Base-by-base conservation (phyloP, 345 rosid species). In the Erodium maritimum region DNA sequence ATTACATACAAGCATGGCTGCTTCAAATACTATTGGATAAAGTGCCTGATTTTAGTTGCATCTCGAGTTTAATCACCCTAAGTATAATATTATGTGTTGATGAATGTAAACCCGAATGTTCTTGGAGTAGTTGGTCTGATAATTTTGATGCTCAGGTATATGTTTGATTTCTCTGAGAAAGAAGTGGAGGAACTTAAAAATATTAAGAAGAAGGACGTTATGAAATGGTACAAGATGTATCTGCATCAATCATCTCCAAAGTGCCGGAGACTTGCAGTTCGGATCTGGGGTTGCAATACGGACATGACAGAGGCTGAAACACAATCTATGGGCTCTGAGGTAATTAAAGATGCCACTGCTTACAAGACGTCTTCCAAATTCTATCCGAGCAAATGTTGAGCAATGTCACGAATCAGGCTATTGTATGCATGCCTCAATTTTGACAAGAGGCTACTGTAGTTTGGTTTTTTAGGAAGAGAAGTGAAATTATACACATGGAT, bases 211-310 rank as follows among this genome's bases (percentile, higher is more conserved):
- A 71, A 20, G 19, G 97, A 93, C 55, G 64, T 93, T 52, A 60
- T 87, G 7, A 64, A 65, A 16, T 89, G 89, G 96, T 89, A 72
- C 63, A 82, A 62, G 66, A 80, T 62, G 10, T 93, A 93, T 73
- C 71, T 93, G 70, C 70, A 62, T 16, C 83, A 70, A 62, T 65
- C 88, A 5, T 93, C 99, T 8, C 82, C 86, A 0, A 78, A 83
- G 59, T 79, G 90, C 19, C 76, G 99, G 71, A 83, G 94, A 72
- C 82, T 93, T 62, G 81, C 77, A 6, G 73, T 93, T 59, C 80
- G 88, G 55, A 83, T 93, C 12, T 93, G 99, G 99, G 97, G 99
- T 65, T 89, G 97, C 85, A 79, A 93, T 65, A 61, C 82, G 0
- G 67, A 74, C 68, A 17, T 68, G 60, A 77, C 82, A 52, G 94